Evolutionary conservation across 1,284 basidiomycete species (phyloP), one percentile per base, ranked within the genome.

Genomic region (Trichosporon ovoides): DNA sequence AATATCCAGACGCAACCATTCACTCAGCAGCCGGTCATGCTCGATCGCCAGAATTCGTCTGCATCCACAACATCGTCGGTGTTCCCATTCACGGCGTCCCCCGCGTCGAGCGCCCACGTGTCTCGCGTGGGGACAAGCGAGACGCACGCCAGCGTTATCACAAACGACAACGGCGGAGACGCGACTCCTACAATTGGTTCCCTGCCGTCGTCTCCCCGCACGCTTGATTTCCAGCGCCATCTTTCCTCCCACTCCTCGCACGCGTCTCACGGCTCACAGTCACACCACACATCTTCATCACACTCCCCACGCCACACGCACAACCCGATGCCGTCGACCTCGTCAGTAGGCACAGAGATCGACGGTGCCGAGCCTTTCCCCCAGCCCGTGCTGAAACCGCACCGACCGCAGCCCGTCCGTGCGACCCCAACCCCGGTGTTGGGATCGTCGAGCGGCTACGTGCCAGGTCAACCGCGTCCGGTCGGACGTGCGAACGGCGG

Each of bases 391-490:
- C 62, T 72, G 22, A 70, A 67, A 36, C 74, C 74, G 7, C 66
- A 65, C 18, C 61, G 66, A 28, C 67, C 67, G 6, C 63, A 63
- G 37, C 71, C 73, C 2, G 66, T 68, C 7, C 63, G 66, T 9
- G 67, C 70, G 38, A 67, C 65, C 11, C 68, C 70, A 3, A 61
- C 68, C 0, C 57, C 63, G 0, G 56, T 56, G 3, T 22, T 56
- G 10, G 46, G 43, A 10, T 22, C 24, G 7, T 40, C 52, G 12
- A 56, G 19, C 18, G 20, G 34, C 2, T 76, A 76, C 53, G 64
- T 73, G 2, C 74, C 74, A 5, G 74, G 74, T 38, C 73, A 74
- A 50, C 72, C 70, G 3, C 63, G 74, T 19, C 74, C 74, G 1
- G 65, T 76, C 20, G 63, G 74, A 59, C 63, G 10, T 56, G 35